Base-by-base conservation (phyloP, 2,329 filamentous ascomycete genomes). In the Periconia macrospinosa region DNA sequence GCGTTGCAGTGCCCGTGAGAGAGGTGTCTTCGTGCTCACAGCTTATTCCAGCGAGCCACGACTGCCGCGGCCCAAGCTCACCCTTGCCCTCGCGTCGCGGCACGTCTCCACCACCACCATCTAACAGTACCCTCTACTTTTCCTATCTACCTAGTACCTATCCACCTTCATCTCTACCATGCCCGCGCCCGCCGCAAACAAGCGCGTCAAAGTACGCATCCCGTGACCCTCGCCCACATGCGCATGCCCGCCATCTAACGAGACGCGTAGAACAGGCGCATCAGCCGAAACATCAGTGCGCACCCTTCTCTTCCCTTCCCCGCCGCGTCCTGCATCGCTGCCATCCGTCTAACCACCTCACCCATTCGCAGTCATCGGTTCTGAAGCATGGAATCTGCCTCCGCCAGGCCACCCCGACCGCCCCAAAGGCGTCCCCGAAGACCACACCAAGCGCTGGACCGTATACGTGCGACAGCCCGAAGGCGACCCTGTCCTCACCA, bases 371-470 rank as follows among this genome's bases (percentile, higher is more conserved):
- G 73, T 80, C 60, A 80, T 81, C 64, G 79, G 79, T 61, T 79
- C 78, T 45, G 75, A 78, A 68, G 77, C 79, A 55, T 77, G 74
- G 71, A 69, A 73, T 35, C 76, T 94, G 57, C 91, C 93, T 18
- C 88, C 91, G 48, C 82, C 84, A 68, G 85, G 88, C 62, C 90
- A 91, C 58, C 70, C 72, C 54, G 61, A 69, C 68, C 90, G 74
- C 42, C 70, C 91, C 2, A 79, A 86, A 19, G 83, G 86, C 69
- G 85, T 91, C 3, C 91, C 93, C 20, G 83, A 90, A 57, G 92
- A 96, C 75, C 94, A 99, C 79, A 97, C 93, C 30, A 95, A 97
- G 79, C 91, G 90, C 58, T 99, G 94, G 94, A 87, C 89, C 68
- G 91, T 97, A 59, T 97, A 95, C 74, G 91, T 99, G 53, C 90